A percentile compares a stretch with the other conserved stretches of the same genome.
Evolutionary conservation across 2,329 filamentous ascomycete genomes (phyloP).

Genomic region (Neopestalotiopsis rosae): DNA sequence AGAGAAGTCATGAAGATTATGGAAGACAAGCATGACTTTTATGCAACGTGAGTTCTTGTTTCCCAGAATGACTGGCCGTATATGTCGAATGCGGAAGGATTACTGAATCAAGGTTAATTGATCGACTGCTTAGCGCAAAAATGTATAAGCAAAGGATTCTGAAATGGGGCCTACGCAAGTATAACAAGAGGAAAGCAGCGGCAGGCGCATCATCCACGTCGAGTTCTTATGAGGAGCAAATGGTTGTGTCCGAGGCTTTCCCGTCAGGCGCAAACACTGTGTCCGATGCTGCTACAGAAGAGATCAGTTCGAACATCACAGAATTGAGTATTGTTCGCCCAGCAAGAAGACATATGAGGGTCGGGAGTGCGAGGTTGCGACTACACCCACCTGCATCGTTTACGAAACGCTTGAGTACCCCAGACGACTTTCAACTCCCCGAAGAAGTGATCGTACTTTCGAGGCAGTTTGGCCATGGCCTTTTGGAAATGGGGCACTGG

Average conservation of each 20-base stretch:
- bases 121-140: not conserved
- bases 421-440: constrained; percentile 2
- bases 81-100: not conserved
- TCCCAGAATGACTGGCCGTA: not conserved
- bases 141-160: constrained; percentile 17
- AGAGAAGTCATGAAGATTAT: constrained; percentile 14
- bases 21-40: constrained; percentile 14
- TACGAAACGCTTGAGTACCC: not conserved
- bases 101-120: not conserved
- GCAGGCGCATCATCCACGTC: not conserved
- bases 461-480: not conserved
- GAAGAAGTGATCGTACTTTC: constrained; percentile 17
- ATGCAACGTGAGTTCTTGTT: constrained; percentile 17
- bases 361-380: not conserved
- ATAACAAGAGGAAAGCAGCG: constrained; percentile 5
- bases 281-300: not conserved
- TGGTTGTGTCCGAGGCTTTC: not conserved
- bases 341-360: not conserved
- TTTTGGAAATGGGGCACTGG: constrained; percentile 4
- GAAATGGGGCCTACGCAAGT: constrained; percentile 16
- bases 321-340: not conserved
- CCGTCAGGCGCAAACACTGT: not conserved
- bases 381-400: not conserved
- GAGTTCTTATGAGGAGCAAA: not conserved
- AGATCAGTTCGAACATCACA: not conserved